Percentiles rank a stretch among this genome's conserved stretches.
Conservation (phyloP, 2,329 filamentous ascomycete species). For the Gaeumannomyces tritici region DNA sequence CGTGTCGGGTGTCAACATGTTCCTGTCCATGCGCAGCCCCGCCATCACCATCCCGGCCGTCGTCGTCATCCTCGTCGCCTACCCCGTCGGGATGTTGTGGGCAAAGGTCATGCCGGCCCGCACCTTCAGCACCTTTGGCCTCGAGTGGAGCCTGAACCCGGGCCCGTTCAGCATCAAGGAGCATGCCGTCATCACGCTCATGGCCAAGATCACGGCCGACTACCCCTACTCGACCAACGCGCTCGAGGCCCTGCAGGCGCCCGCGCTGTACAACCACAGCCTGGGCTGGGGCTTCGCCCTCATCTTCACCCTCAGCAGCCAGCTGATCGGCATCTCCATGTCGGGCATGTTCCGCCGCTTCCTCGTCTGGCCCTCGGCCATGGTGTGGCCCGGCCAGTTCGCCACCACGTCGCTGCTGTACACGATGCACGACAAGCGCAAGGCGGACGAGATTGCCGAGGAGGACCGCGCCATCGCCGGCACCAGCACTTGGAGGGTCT, state of each 20-base stretch:
- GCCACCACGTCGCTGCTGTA: conserved; percentile 60
- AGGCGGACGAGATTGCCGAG: conserved; percentile 10
- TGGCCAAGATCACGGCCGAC: conserved; percentile 64
- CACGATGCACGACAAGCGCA: conserved; percentile 58
- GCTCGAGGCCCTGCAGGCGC: conserved; percentile 59
- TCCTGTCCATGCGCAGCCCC: conserved; percentile 53
- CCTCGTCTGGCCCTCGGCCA: conserved; percentile 55
- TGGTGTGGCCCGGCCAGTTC: conserved; percentile 66
- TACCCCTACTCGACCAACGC: conserved; percentile 67
- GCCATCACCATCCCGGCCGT: conserved; percentile 51
- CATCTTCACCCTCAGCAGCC: conserved; percentile 58
- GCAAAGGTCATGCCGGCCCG: conserved; percentile 41
- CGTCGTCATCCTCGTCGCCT: conserved; percentile 54
- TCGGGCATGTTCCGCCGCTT: conserved; percentile 59
- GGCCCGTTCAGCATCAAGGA: conserved; percentile 65
- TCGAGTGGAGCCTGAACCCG: conserved; percentile 49
- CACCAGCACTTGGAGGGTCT: conserved; percentile 53
- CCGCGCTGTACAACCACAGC: conserved; percentile 63
- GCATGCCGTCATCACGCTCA: conserved; percentile 58
- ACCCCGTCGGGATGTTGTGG: conserved; percentile 54
- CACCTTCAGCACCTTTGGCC: conserved; percentile 41
- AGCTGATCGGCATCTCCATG: conserved; percentile 60
- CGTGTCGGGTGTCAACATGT: conserved; percentile 51
- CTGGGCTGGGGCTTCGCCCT: conserved; percentile 53
- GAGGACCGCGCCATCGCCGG: conserved; percentile 34